Evolutionary conservation across 768 basidiomycete species (phyloP).

Genomic region (Phylloporus arenicola): DNA sequence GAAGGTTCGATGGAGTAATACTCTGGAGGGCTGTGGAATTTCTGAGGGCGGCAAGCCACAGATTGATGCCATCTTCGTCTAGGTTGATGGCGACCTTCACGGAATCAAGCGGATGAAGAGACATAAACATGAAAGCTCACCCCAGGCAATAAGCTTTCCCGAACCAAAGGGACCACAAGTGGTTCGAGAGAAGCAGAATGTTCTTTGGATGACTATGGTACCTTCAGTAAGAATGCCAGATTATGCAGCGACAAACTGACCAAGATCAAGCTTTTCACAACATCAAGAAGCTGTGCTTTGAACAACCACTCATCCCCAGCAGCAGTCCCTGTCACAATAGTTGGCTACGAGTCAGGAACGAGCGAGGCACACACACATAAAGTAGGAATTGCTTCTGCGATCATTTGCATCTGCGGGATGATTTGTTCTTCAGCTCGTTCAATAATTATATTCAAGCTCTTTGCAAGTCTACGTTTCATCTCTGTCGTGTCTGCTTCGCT

Average conservation of each 20-base stretch:
- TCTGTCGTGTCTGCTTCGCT: conserved; percentile 72
- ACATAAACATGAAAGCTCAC: conserved; percentile 32
- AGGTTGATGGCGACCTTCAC: conserved; percentile 58
- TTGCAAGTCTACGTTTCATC: conserved; percentile 68
- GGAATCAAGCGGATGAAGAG: not conserved
- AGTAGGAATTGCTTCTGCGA: conserved; percentile 60
- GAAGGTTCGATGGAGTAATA: conserved; percentile 46
- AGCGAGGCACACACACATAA: conserved; percentile 51
- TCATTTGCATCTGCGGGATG: conserved; percentile 53
- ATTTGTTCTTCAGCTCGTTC: conserved; percentile 53
- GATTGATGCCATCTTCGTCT: conserved; percentile 69
- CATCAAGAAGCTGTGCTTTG: conserved; percentile 63
- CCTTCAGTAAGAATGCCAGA: not conserved
- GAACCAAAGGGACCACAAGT: conserved; percentile 60
- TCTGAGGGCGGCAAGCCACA: conserved; percentile 70
- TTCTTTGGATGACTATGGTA: conserved; percentile 58
- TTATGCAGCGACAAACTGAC: conserved; percentile 35
- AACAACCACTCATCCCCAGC: conserved; percentile 68
- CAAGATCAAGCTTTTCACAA: conserved; percentile 63
- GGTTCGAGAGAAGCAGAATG: conserved; percentile 50
- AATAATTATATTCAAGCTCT: conserved; percentile 64
- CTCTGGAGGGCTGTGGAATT: conserved; percentile 54
- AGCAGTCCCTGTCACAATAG: conserved; percentile 48
- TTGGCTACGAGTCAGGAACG: conserved; percentile 3
- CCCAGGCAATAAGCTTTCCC: conserved; percentile 54